phyloP scores from a whole-genome alignment of 257 asterid genomes.

The Linaria vulgaris region DNA sequence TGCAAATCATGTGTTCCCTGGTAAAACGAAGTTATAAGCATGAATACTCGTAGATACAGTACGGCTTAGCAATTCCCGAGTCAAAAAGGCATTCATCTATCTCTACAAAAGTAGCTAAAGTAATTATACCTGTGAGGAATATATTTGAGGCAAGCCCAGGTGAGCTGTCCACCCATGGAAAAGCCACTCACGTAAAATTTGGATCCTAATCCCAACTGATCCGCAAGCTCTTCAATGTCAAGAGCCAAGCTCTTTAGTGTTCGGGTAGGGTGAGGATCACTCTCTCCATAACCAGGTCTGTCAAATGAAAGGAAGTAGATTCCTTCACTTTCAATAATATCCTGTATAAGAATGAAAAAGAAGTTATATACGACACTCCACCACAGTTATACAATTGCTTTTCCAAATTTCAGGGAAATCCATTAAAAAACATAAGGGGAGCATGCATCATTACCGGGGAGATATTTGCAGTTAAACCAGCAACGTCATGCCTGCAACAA shows the following conservation, averaged over 20 bases:
- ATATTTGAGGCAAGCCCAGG: constrained; percentile 84
- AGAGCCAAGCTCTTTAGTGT: constrained; percentile 60
- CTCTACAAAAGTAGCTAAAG: not conserved
- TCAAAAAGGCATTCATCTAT: not conserved
- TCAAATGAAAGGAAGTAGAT: constrained; percentile 75
- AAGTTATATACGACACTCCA: constrained; percentile 8
- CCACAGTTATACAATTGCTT: not conserved
- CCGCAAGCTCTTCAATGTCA: constrained; percentile 86
- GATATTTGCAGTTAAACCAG: constrained; percentile 38
- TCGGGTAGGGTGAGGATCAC: constrained; percentile 73
- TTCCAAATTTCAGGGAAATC: not conserved
- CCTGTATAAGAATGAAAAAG: constrained; percentile 39
- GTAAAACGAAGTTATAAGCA: not conserved
- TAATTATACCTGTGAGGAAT: constrained; percentile 79
- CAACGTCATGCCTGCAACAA: constrained; percentile 46
- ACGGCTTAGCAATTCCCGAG: not conserved
- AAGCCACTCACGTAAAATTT: constrained; percentile 70
- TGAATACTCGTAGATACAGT: too few species aligned
- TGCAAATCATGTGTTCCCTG: not conserved
- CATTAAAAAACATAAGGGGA: constrained; percentile 15
- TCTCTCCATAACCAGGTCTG: constrained; percentile 95
- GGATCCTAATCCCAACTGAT: constrained; percentile 72
- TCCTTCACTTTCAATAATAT: constrained; percentile 55
- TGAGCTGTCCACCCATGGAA: constrained; percentile 88
- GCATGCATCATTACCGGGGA: constrained; percentile 45